Evolutionary conservation across 2,329 filamentous ascomycete genomes (phyloP).

Genomic region (Pezicula carpinea): DNA sequence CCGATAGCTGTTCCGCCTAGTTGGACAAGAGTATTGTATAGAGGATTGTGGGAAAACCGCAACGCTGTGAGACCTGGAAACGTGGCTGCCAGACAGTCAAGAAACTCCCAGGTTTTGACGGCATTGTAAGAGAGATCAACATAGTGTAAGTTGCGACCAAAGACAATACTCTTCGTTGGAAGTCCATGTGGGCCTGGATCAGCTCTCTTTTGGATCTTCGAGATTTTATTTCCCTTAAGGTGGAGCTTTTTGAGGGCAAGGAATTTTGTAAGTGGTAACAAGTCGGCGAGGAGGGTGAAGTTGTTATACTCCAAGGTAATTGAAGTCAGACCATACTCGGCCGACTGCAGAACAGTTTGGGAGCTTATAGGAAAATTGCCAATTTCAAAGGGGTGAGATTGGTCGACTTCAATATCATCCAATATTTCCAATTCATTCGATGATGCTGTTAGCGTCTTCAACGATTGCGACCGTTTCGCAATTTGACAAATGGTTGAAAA

Average conservation of each 20-base stretch:
- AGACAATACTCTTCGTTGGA: slow-evolving; percentile 7
- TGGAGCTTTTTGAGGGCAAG: slow-evolving; percentile 54
- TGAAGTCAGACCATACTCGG: slow-evolving; percentile 41
- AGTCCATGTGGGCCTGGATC: not conserved
- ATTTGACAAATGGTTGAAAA: slow-evolving; percentile 61
- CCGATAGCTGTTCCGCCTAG: slow-evolving; percentile 40
- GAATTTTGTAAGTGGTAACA: slow-evolving; percentile 49
- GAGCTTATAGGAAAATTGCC: not conserved
- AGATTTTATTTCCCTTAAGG: slow-evolving; percentile 75
- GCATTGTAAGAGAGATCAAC: slow-evolving; percentile 72
- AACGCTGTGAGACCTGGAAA: slow-evolving; percentile 74
- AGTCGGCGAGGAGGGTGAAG: slow-evolving; percentile 54
- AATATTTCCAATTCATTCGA: slow-evolving; percentile 48
- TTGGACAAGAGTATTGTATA: slow-evolving; percentile 51
- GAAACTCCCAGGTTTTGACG: slow-evolving; percentile 65
- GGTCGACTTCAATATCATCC: too few species aligned
- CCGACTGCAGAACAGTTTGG: slow-evolving; percentile 28
- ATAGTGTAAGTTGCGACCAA: slow-evolving; percentile 35
- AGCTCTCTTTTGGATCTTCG: slow-evolving; percentile 42
- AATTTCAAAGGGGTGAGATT: too few species aligned
- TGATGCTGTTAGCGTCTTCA: slow-evolving; percentile 47
- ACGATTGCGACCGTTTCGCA: slow-evolving; percentile 46
- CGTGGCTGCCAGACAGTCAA: slow-evolving; percentile 60
- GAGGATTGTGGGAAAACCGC: slow-evolving; percentile 79
- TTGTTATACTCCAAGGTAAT: slow-evolving; percentile 70